Percentiles rank a stretch among this genome's conserved stretches.
These are phyloP conservation scores for Fraxinus greggii DNA, from an alignment of 305 asterid species.

Conservation along the genomic window DNA sequence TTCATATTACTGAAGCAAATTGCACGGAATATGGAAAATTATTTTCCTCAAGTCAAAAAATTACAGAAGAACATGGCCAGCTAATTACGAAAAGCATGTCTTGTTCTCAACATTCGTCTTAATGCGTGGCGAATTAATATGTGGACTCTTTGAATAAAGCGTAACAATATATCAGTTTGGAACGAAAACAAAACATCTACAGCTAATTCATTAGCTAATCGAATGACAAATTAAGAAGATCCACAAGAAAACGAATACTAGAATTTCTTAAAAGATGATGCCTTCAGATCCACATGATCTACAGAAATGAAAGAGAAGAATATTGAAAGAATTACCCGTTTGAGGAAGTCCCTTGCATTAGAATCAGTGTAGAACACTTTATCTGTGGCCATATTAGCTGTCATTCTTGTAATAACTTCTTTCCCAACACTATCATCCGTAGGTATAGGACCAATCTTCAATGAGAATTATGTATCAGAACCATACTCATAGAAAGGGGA, in stretches of 20 bases:
- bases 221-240: not conserved
- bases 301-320: conserved; percentile 8
- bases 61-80: not conserved
- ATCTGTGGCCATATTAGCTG: conserved; percentile 64
- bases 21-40: not conserved
- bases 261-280: not conserved
- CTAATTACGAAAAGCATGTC: not conserved
- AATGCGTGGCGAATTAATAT: not conserved
- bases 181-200: not conserved
- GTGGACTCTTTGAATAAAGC: not conserved
- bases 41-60: not conserved
- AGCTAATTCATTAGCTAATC: not conserved
- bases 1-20: not conserved
- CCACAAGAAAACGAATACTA: not conserved
- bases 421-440: conserved; percentile 66
- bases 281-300: not conserved
- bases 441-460: conserved; percentile 84
- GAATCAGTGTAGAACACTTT: conserved; percentile 78
- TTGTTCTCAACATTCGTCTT: not conserved
- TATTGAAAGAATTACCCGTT: conserved; percentile 52
- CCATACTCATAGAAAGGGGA: not conserved
- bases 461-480: conserved; percentile 17
- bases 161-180: too few relatives aligned
- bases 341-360: conserved; percentile 85
- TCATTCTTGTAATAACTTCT: conserved; percentile 76